Evolutionary conservation across 805 yeast species (phyloP).

Genomic region (Barnettozyma botsteinii): DNA sequence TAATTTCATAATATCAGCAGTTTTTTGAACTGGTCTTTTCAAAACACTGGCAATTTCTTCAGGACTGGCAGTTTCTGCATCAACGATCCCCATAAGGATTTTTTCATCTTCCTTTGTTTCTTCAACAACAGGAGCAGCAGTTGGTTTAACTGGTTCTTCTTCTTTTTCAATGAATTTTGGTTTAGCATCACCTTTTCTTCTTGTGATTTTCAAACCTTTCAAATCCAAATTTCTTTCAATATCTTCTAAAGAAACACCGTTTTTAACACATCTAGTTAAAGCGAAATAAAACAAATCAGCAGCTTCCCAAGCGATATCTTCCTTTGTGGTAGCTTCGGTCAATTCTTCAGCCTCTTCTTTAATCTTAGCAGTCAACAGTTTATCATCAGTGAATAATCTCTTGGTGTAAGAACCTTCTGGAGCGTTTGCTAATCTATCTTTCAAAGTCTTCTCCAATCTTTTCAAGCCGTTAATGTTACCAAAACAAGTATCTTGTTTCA

Average conservation of each 20-base stretch:
- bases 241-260: slow-evolving; percentile 75
- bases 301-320: slow-evolving; percentile 91
- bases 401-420: slow-evolving; percentile 95
- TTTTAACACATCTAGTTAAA: slow-evolving; percentile 62
- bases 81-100: slow-evolving; percentile 33
- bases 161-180: slow-evolving; percentile 52
- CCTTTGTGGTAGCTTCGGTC: slow-evolving; percentile 67
- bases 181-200: slow-evolving; percentile 96
- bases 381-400: slow-evolving; percentile 75
- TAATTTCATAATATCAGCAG: slow-evolving; percentile 85
- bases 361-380: slow-evolving; percentile 76
- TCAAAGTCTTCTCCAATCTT: slow-evolving; percentile 61
- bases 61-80: slow-evolving; percentile 40
- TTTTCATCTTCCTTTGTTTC: slow-evolving; percentile 24
- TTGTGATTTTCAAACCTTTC: slow-evolving; percentile 79
- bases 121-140: slow-evolving; percentile 18
- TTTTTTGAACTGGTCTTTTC: slow-evolving; percentile 91
- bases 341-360: slow-evolving; percentile 96
- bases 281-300: slow-evolving; percentile 87
- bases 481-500: slow-evolving; percentile 76
- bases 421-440: slow-evolving; percentile 57
- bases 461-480: slow-evolving; percentile 62
- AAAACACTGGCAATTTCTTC: slow-evolving; percentile 56
- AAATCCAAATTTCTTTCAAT: slow-evolving; percentile 79
- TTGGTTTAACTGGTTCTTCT: slow-evolving; percentile 17